Base-by-base conservation (phyloP, 345 rosid species). In the Citrus reticulata region DNA sequence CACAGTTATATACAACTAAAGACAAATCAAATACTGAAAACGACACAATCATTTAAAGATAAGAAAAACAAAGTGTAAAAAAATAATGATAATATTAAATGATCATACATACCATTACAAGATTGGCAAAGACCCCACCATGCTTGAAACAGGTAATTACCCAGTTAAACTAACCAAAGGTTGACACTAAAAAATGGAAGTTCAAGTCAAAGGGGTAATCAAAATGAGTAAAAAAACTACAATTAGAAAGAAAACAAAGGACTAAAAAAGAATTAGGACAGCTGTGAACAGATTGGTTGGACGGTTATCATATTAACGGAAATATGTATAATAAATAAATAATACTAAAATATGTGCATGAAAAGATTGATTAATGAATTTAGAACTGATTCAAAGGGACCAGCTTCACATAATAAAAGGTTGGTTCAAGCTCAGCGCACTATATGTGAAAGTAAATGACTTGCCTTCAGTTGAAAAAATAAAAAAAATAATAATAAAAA, bases 141-240 rank as follows among this genome's bases (percentile, higher is more conserved):
- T 11, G 69, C 71, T 62, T 51, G 51, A 79, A 85, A 69, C 60
- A 37, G 4, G 72, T 17, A 72, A 40, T 32, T 57, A 40, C 81
- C 77, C 55, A 57, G 39, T 79, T 63, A 74, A 73, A 63, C 27
- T 51, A 72, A 25, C 4, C 25, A 55, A 61, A 79, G 74, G 78
- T 83, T 81, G 89, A 84, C 84, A 76, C 54, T 71, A 57, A 70
- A 42, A 79, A 54, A 60, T 24, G 13, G 25, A 24, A 64, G 80
- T 82, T 71, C 59, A 81, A 81, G 89, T 88, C 87, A 83, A 86
- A 86, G 37, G 78, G 85, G 84, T 9, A 81, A 86, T 77, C 59
- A 67, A 11, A 11, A 11, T 3, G 25, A 72, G 73, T 25, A 6
- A 55, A 40, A 24, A 42, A 68, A 68, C 59, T 57, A 37, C 42